Conservation (phyloP, 2,329 filamentous ascomycete species). For the Fusarium sp. region DNA sequence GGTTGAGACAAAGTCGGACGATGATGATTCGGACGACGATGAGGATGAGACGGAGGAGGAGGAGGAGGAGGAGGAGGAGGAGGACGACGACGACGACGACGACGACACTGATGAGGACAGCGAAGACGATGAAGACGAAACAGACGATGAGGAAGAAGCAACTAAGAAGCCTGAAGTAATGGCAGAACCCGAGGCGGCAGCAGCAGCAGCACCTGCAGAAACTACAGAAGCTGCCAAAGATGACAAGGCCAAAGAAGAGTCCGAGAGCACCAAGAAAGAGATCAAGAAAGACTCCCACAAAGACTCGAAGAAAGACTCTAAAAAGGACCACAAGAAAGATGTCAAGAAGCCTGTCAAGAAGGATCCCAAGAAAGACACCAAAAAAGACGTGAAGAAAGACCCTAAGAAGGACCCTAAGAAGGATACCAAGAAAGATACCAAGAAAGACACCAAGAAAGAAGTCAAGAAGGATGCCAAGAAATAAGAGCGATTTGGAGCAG, state of each 20-base stretch:
- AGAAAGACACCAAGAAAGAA: slow-evolving; percentile 1
- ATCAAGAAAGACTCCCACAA: slow-evolving; percentile 11
- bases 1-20: slow-evolving; percentile 42
- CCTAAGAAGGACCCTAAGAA: background rate
- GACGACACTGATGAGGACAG: slow-evolving; percentile 26
- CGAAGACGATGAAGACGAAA: slow-evolving; percentile 21
- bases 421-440: background rate
- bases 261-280: background rate
- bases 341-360: background rate
- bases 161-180: slow-evolving; percentile 16
- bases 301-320: slow-evolving; percentile 1
- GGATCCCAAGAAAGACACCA: background rate
- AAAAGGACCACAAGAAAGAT: background rate
- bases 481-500: slow-evolving; percentile 13
- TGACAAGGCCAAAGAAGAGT: slow-evolving; percentile 18
- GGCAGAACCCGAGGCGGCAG: background rate
- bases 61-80: slow-evolving; percentile 18
- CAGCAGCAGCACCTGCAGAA: background rate
- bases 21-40: slow-evolving; percentile 32
- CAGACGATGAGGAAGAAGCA: slow-evolving; percentile 23
- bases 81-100: slow-evolving; percentile 26
- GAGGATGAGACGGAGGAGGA: slow-evolving; percentile 25
- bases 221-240: background rate
- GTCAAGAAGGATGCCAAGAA: slow-evolving; percentile 15
- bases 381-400: slow-evolving; percentile 9